phyloP scores from a whole-genome alignment of 805 yeast species.

The Pichia occidentalis region DNA sequence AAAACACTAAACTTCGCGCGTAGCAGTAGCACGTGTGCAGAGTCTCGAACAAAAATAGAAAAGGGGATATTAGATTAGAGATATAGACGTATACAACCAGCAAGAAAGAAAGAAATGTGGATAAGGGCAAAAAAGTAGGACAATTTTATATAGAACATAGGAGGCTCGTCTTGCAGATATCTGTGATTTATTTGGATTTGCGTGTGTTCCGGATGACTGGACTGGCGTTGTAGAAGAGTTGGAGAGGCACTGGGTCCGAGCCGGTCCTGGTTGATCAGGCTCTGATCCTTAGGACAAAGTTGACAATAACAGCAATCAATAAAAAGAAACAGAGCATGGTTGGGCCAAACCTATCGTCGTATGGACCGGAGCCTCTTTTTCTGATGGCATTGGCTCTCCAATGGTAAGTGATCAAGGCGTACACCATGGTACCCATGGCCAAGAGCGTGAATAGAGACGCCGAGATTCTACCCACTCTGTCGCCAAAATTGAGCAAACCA shows the following conservation, averaged over 20 bases:
- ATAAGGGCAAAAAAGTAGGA: no score
- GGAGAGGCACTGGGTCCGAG: not conserved
- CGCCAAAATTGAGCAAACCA: slow-evolving; percentile 95
- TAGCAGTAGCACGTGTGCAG: no score
- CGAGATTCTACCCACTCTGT: slow-evolving; percentile 81
- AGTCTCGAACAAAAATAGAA: no score
- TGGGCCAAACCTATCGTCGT: slow-evolving; percentile 97
- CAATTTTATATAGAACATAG: no score
- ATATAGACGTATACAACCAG: no score
- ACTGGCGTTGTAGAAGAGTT: not conserved
- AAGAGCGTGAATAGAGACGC: slow-evolving; percentile 93
- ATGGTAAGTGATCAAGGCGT: slow-evolving; percentile 92
- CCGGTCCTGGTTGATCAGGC: slow-evolving; percentile 28
- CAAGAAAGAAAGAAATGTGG: no score
- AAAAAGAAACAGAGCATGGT: slow-evolving; percentile 94
- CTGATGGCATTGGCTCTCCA: slow-evolving; percentile 99
- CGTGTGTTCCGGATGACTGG: no score
- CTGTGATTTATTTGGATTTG: no score
- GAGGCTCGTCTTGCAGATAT: no score
- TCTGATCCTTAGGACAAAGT: slow-evolving; percentile 77
- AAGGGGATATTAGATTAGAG: no score
- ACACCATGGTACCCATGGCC: slow-evolving; percentile 96
- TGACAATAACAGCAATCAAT: slow-evolving; percentile 86
- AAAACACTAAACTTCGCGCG: no score
- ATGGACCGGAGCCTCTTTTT: slow-evolving; percentile 97